Evolutionary conservation across 169 alveolate genomes (phyloP), one percentile per base, ranked within the genome.

Genomic region (Eimeria praecox): DNA sequence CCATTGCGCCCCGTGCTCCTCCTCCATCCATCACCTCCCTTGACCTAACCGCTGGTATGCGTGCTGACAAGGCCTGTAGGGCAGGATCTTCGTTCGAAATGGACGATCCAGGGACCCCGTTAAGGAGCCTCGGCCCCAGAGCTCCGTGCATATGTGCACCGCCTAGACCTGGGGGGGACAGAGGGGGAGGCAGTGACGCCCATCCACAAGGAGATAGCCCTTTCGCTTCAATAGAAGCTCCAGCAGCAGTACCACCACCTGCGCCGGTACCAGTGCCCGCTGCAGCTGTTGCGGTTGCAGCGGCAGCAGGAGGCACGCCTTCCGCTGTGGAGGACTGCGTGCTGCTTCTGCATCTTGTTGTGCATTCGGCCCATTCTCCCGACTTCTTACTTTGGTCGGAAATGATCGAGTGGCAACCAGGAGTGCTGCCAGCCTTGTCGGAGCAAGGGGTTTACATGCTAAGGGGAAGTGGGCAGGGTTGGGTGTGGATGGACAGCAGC

Each of bases 131-230:
- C n/a, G 82, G 93, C 22, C 93, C 93, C 93, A 54, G 56, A 38
- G 78, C 93, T 62, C 69, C 80, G 59, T 82, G 77, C 66, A 20
- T 59, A 30, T 86, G 93, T 10, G 82, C 80, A 20, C 59, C 93
- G 62, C 93, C 92, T 20, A 86, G 92, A 82, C 90, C 90, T 54
- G 78, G 80, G 27, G 92, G 92, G 38, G 80, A 86, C 93, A 40
- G 75, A 20, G 80, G 82, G 77, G 93, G 6, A 49, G 91, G 52
- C 59, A 56, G 75, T 33, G 91, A 20, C 73, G 33, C 30, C 24
- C 73, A 30, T 40, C 69, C 75, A 54, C 75, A 83, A 30, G 71
- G 73, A 83, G 91, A 83, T 24, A 54, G 75, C 73, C 69, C 73
- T 33, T 38, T 10, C 38, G 35, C 91, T 18, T 49, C 91, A 52